Evolutionary conservation across 2,329 filamentous ascomycete genomes (phyloP).

Genomic region (Neophaeococcomyces aloes): DNA sequence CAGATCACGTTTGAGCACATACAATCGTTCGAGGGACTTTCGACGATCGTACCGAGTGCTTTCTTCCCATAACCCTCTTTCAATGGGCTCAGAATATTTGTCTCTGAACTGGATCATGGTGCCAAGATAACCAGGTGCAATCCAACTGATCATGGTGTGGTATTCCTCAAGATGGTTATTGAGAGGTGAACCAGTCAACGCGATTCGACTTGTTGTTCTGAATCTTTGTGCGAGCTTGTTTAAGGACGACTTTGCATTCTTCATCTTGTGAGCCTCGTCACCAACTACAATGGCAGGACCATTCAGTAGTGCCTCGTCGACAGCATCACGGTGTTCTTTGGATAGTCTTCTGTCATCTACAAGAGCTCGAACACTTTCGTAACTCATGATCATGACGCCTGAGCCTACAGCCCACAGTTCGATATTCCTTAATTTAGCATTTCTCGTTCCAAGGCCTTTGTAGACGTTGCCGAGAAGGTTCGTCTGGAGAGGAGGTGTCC

Average conservation of each 20-base stretch:
- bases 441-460: constrained; percentile 6
- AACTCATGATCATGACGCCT: constrained; percentile 69
- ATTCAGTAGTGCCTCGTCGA: constrained; percentile 42
- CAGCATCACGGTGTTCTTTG: constrained; percentile 25
- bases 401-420: constrained; percentile 45
- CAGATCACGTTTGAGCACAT: constrained; percentile 60
- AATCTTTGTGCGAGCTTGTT: constrained; percentile 49
- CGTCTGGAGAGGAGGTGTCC: constrained; percentile 45
- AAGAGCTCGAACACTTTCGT: constrained; percentile 52
- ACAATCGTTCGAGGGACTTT: constrained; percentile 54
- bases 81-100: constrained; percentile 64
- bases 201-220: constrained; percentile 60
- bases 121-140: constrained; percentile 68
- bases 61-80: constrained; percentile 57
- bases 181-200: constrained; percentile 75
- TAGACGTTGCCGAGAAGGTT: constrained; percentile 43
- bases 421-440: background rate
- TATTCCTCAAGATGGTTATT: constrained; percentile 79
- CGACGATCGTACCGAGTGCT: constrained; percentile 48
- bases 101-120: constrained; percentile 54
- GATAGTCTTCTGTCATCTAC: constrained; percentile 24
- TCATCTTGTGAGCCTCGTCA: constrained; percentile 75
- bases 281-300: constrained; percentile 64
- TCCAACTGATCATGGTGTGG: constrained; percentile 78
- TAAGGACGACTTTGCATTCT: constrained; percentile 50